Conservation (phyloP, 768 basidiomycete genomes). For the Termitomyces titanicus region DNA sequence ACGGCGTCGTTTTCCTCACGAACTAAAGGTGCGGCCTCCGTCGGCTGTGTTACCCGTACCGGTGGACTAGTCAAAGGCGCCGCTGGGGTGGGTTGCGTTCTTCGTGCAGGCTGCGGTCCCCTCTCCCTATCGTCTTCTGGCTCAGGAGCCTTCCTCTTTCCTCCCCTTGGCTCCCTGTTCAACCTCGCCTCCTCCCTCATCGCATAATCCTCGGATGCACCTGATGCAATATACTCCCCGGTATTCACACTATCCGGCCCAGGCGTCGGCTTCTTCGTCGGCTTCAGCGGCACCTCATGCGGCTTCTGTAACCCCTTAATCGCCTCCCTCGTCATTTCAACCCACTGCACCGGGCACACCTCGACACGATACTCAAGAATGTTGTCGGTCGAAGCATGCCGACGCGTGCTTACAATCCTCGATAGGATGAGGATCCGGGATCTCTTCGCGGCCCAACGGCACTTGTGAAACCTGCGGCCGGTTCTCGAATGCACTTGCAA, state of each 20-base stretch:
- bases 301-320: background rate
- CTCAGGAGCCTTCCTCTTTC: background rate
- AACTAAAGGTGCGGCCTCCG: background rate
- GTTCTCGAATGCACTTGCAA: background rate
- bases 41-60: background rate
- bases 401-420: background rate
- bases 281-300: background rate
- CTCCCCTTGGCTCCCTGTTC: background rate
- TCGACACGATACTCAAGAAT: background rate
- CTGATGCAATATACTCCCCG: slow-evolving; percentile 51
- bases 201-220: slow-evolving; percentile 53
- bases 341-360: background rate
- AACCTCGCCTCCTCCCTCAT: background rate
- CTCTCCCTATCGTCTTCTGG: background rate
- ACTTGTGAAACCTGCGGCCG: background rate
- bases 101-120: too few relatives aligned
- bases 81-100: background rate
- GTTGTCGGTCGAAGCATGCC: background rate
- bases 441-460: background rate
- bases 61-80: background rate
- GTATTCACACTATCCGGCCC: slow-evolving; percentile 58
- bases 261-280: slow-evolving; percentile 30
- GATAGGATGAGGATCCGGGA: background rate
- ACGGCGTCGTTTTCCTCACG: background rate
- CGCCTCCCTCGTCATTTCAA: background rate